These are phyloP conservation scores for Kwoniella newhampshirensis DNA, from an alignment of 768 basidiomycete species.

Conservation along the genomic window DNA sequence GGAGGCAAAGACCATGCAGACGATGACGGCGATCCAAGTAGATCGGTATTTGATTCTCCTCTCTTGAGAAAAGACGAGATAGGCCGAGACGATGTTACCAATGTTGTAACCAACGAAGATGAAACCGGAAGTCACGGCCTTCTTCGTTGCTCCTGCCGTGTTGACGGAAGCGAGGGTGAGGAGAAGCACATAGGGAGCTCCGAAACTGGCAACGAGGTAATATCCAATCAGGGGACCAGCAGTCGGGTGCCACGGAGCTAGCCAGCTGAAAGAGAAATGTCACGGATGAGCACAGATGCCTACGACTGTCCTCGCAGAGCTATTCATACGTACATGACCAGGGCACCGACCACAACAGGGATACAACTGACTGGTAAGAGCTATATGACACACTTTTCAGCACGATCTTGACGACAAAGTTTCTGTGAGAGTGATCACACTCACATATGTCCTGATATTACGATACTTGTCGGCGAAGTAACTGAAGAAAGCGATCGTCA, in stretches of 20 bases:
- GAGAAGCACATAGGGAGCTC: conserved; percentile 37
- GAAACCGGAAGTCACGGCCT: conserved; percentile 41
- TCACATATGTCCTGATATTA: conserved; percentile 47
- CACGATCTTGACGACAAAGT: not conserved
- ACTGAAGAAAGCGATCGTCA: conserved; percentile 50
- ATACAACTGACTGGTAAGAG: conserved; percentile 49
- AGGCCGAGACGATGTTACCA: conserved; percentile 32
- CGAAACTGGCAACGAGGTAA: conserved; percentile 43
- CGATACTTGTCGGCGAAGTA: conserved; percentile 44
- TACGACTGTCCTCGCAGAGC: not conserved
- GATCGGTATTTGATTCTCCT: conserved; percentile 50
- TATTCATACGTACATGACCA: conserved; percentile 29
- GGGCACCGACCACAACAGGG: conserved; percentile 52
- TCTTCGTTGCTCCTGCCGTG: conserved; percentile 53
- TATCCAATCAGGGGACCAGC: conserved; percentile 53
- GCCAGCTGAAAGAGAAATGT: conserved; percentile 40
- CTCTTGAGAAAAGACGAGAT: conserved; percentile 45
- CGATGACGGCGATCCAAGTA: conserved; percentile 53
- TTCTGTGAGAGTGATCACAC: conserved; percentile 12
- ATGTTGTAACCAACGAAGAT: conserved; percentile 52
- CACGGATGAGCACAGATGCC: conserved; percentile 22
- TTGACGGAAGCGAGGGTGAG: conserved; percentile 48
- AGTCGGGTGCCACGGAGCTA: conserved; percentile 46
- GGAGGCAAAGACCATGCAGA: conserved; percentile 46
- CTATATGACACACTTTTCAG: too few species aligned